Base-by-base conservation (phyloP, 768 basidiomycete species). In the Lactarius sp. region DNA sequence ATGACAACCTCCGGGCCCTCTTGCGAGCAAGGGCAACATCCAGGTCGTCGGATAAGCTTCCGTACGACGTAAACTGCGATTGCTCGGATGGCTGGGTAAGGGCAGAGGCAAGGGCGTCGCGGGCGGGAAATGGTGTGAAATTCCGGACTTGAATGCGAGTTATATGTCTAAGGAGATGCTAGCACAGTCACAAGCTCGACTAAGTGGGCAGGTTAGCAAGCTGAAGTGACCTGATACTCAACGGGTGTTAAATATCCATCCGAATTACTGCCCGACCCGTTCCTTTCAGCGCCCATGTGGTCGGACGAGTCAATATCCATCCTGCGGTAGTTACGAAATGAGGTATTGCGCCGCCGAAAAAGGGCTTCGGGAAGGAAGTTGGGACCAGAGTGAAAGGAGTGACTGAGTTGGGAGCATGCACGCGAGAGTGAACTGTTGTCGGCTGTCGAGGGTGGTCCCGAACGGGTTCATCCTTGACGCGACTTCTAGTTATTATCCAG, bases 51-150 rank as follows among this genome's bases (percentile, higher is more conserved):
- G 86, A 81, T 41, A 86, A 66, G 67, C 82, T 79, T 34, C 85
- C 83, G 69, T 81, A 75, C 8, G 79, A 71, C 2, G 79, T 81
- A 67, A 85, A 84, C 66, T 87, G 85, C 3, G 84, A 76, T 60
- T 82, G 80, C 70, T 84, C 81, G 10, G 83, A 78, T 12, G 89
- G 87, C 69, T 87, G 84, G 18, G 80, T 77, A 57, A 92, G 78
- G 20, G 90, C 88, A 27, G 88, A 87, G 20, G 90, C 85, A 66
- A 90, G 79, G 6, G 85, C 80, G 73, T 93, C 90, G 41, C 91
- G 85, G 57, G 83, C 83, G 39, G 90, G 90, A 72, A 90, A 92
- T 1, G 88, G 89, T n/a, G 91, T 88, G 42, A 93, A 77, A 71
- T 93, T 93, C 66, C 85, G 83, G 68, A 93, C 79, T 75, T 91